These are phyloP conservation scores for Xylaria hypoxylon DNA, from an alignment of 2,329 filamentous ascomycete genomes.

Conservation along the genomic window DNA sequence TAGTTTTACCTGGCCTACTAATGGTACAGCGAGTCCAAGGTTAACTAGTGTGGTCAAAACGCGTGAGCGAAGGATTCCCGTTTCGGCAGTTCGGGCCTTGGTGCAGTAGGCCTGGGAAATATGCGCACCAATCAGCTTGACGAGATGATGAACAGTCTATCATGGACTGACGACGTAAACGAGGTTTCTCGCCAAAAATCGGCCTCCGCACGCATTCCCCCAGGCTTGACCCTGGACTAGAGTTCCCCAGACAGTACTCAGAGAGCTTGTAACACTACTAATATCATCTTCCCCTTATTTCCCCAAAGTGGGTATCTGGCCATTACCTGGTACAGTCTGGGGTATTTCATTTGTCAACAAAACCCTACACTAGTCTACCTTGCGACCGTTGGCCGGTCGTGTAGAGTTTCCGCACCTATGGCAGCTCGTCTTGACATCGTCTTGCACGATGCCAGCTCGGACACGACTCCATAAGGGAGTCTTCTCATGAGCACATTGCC, in stretches of 20 bases:
- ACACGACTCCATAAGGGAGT: constrained; percentile 13
- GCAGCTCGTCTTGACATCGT: constrained; percentile 15
- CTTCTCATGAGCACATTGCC: constrained; percentile 13
- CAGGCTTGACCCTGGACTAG: constrained; percentile 15
- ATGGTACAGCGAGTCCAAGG: background rate
- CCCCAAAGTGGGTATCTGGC: constrained; percentile 20
- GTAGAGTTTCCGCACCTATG: constrained; percentile 39
- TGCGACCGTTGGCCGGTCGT: background rate
- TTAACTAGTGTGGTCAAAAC: background rate
- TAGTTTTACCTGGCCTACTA: too few relatives aligned
- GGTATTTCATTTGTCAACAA: constrained; percentile 24
- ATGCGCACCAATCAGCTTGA: constrained; percentile 35
- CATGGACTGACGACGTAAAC: constrained; percentile 13
- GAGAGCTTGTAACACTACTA: background rate
- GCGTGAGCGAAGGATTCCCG: background rate
- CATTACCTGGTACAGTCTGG: constrained; percentile 6
- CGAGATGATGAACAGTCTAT: too few relatives aligned
- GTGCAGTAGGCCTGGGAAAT: background rate
- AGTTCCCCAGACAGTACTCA: constrained; percentile 7
- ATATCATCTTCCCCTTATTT: constrained; percentile 13
- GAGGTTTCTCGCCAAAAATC: constrained; percentile 8
- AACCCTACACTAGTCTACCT: constrained; percentile 13
- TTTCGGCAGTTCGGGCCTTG: constrained; percentile 22
- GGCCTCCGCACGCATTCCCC: constrained; percentile 25
- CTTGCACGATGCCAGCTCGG: constrained; percentile 10